Conservation (phyloP, 2,329 filamentous ascomycete species). For the Sporothrix euskadiensis region DNA sequence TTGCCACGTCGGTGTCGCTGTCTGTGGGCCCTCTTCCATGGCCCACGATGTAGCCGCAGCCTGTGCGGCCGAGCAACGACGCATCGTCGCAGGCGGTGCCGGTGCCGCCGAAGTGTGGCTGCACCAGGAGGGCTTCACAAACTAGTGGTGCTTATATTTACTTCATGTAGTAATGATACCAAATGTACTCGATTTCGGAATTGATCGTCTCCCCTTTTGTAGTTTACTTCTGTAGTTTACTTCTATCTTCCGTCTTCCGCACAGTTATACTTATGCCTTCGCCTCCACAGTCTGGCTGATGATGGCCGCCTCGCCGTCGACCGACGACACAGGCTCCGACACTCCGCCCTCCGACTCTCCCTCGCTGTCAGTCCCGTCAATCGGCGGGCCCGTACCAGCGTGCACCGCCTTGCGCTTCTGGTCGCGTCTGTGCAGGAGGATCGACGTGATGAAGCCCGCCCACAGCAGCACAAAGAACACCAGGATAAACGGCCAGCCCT, state of each 20-base stretch:
- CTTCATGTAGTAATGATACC: not conserved
- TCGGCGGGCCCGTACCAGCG: not conserved
- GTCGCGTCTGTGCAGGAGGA: slow-evolving; percentile 40
- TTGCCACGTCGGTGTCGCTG: slow-evolving; percentile 17
- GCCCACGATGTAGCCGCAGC: slow-evolving; percentile 14
- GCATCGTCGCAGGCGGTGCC: slow-evolving; percentile 18
- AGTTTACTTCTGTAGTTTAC: not conserved
- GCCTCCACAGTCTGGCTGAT: not conserved
- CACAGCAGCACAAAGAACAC: slow-evolving; percentile 49
- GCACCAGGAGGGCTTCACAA: slow-evolving; percentile 27
- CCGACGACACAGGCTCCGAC: not conserved
- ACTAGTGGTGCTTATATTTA: not conserved
- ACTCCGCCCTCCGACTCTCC: not conserved
- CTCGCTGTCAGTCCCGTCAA: slow-evolving; percentile 10
- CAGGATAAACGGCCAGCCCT: slow-evolving; percentile 51
- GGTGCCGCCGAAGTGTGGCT: slow-evolving; percentile 27
- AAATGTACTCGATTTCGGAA: not conserved
- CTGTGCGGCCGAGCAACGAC: slow-evolving; percentile 24
- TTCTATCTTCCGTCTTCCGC: not conserved
- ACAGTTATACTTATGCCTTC: not conserved
- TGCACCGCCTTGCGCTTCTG: slow-evolving; percentile 15
- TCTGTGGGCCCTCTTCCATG: slow-evolving; percentile 27
- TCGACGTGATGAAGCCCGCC: slow-evolving; percentile 44
- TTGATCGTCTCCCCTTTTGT: not conserved
- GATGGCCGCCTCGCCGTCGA: not conserved